Evolutionary conservation across 2,329 filamentous ascomycete species (phyloP).

Genomic region (Trichoderma gracile): DNA sequence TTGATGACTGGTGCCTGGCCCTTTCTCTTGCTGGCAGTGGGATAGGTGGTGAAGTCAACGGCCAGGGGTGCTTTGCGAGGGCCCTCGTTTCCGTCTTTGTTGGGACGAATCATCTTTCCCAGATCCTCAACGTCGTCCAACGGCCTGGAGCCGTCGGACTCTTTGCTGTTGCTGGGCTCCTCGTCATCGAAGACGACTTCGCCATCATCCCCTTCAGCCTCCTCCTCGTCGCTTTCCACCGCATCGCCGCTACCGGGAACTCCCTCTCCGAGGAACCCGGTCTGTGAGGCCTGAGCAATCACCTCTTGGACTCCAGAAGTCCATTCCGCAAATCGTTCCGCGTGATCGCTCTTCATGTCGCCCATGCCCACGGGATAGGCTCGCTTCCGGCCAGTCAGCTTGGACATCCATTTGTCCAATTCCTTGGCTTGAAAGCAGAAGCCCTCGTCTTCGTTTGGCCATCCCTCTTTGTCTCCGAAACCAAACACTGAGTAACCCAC

Average conservation of each 20-base stretch:
- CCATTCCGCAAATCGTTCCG: constrained; percentile 74
- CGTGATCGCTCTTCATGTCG: constrained; percentile 75
- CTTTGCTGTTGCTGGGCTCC: constrained; percentile 39
- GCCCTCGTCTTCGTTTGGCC: constrained; percentile 86
- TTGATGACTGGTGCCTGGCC: constrained; percentile 57
- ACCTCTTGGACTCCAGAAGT: constrained; percentile 70
- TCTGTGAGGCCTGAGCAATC: constrained; percentile 62
- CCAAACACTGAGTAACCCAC: constrained; percentile 93
- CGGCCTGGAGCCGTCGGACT: constrained; percentile 39
- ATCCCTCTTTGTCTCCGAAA: constrained; percentile 86
- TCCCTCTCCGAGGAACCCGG: constrained; percentile 61
- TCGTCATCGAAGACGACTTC: constrained; percentile 51
- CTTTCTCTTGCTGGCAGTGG: constrained; percentile 51
- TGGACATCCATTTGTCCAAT: constrained; percentile 96
- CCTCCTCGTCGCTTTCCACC: constrained; percentile 77
- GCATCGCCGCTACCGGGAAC: constrained; percentile 80
- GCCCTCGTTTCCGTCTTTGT: constrained; percentile 36
- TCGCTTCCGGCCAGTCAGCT: constrained; percentile 79
- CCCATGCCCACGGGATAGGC: constrained; percentile 88
- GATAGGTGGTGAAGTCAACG: constrained; percentile 82
- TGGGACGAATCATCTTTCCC: constrained; percentile 61
- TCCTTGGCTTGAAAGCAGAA: constrained; percentile 93
- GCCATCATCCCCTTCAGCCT: constrained; percentile 59
- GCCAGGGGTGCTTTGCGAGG: constrained; percentile 58
- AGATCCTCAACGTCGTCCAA: constrained; percentile 86